Evolutionary conservation across 73 alveolate genomes (phyloP).

Genomic region (Chromera velia): DNA sequence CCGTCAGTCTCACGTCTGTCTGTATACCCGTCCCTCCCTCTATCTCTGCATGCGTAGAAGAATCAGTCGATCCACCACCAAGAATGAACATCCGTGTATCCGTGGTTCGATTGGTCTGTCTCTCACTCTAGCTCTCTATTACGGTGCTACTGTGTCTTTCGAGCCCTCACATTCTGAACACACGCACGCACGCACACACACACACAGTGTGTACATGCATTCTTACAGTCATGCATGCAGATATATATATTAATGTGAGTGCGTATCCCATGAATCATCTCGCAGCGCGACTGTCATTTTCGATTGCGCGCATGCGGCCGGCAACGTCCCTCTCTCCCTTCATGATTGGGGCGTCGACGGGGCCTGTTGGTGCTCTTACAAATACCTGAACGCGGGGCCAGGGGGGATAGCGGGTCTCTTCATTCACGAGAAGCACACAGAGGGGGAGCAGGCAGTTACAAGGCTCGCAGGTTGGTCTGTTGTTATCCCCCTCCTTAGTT

Average conservation of each 20-base stretch:
- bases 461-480: background rate
- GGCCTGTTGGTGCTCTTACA: conserved; percentile 53
- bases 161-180: too few species aligned
- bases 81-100: too few species aligned
- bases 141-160: background rate
- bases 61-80: too few species aligned
- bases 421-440: conserved; percentile 48
- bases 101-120: background rate
- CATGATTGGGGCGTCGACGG: conserved; percentile 59
- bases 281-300: conserved; percentile 11
- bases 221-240: too few species aligned
- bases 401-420: conserved; percentile 56
- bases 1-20: background rate
- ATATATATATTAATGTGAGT: too few species aligned
- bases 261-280: too few species aligned
- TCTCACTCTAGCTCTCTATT: background rate
- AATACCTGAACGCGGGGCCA: conserved; percentile 54
- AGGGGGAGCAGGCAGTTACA: conserved; percentile 9
- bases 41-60: background rate
- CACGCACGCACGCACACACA: too few species aligned
- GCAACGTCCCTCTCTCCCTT: conserved; percentile 32
- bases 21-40: background rate
- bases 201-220: too few species aligned
- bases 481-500: background rate
- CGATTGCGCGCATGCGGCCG: conserved; percentile 59